Conservation (phyloP, 805 yeast genomes). For the Ogataea siamensis region DNA sequence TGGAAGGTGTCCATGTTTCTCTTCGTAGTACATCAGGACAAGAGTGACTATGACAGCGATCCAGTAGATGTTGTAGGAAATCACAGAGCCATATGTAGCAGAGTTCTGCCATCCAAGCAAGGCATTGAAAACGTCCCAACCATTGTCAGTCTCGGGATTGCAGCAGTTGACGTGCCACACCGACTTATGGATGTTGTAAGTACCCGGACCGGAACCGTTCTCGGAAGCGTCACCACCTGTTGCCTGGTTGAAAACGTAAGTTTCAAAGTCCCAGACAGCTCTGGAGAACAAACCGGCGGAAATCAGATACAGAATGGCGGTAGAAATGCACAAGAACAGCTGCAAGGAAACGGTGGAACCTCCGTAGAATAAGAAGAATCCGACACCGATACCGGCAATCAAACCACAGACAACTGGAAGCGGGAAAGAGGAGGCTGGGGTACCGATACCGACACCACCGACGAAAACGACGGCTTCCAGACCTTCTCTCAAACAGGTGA, state of each 20-base stretch:
- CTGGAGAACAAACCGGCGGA: slow-evolving; percentile 92
- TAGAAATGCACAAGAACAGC: slow-evolving; percentile 80
- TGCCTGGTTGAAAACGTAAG: slow-evolving; percentile 54
- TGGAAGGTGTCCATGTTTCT: slow-evolving; percentile 79
- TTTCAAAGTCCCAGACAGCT: slow-evolving; percentile 88
- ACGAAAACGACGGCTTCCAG: slow-evolving; percentile 94
- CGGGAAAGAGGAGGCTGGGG: slow-evolving; percentile 67
- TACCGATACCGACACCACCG: slow-evolving; percentile 84
- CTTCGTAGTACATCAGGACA: slow-evolving; percentile 72
- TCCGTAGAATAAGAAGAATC: slow-evolving; percentile 71
- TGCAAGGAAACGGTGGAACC: slow-evolving; percentile 84
- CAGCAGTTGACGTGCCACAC: slow-evolving; percentile 99
- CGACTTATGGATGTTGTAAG: slow-evolving; percentile 72
- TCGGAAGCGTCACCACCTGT: slow-evolving; percentile 97
- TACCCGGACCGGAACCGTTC: slow-evolving; percentile 91
- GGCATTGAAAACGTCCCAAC: slow-evolving; percentile 97
- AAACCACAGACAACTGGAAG: slow-evolving; percentile 89
- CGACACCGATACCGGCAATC: slow-evolving; percentile 71
- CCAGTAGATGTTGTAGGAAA: slow-evolving; percentile 91
- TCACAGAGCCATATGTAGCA: slow-evolving; percentile 89
- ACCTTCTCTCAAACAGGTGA: slow-evolving; percentile 95
- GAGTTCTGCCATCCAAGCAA: slow-evolving; percentile 96
- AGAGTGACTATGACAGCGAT: slow-evolving; percentile 55
- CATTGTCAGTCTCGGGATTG: slow-evolving; percentile 86
- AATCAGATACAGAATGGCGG: slow-evolving; percentile 84